Conservation (phyloP, 2,329 filamentous ascomycete species). For the Hypoxylon sp. region DNA sequence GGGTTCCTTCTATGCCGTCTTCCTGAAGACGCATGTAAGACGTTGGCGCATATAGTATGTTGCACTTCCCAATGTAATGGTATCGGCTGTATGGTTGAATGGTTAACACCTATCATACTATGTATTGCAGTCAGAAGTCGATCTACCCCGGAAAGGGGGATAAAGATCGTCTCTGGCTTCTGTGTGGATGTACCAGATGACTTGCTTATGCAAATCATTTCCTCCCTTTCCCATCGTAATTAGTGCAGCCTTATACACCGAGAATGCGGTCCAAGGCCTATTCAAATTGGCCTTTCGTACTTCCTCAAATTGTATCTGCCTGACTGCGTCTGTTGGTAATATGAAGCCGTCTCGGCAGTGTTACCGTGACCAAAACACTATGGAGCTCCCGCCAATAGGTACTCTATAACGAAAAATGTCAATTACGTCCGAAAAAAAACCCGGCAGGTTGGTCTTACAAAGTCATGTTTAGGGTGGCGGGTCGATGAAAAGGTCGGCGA, state of each 20-base stretch:
- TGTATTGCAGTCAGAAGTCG: not conserved
- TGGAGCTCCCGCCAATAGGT: not conserved
- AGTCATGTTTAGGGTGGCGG: not conserved
- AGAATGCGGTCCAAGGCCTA: not conserved
- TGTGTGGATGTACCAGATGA: not conserved
- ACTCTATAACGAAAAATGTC: not conserved
- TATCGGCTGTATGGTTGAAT: constrained; percentile 3
- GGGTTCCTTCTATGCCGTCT: not conserved
- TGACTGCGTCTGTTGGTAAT: not conserved
- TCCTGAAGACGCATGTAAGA: not conserved
- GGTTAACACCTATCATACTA: not conserved
- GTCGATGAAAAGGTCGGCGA: not conserved
- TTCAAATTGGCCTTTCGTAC: not conserved
- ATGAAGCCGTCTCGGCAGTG: not conserved
- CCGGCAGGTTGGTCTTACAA: not conserved
- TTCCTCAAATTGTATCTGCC: not conserved
- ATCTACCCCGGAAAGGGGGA: constrained; percentile 8
- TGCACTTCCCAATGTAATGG: constrained; percentile 11
- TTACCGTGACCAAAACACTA: not conserved
- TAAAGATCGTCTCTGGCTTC: constrained; percentile 9
- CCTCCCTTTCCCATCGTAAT: not conserved
- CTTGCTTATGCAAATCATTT: constrained; percentile 12
- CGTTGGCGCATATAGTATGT: constrained; percentile 4
- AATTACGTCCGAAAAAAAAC: not conserved
- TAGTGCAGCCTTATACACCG: not conserved